Base-by-base conservation (phyloP, 345 rosid species). In the Populus pruinosa region DNA sequence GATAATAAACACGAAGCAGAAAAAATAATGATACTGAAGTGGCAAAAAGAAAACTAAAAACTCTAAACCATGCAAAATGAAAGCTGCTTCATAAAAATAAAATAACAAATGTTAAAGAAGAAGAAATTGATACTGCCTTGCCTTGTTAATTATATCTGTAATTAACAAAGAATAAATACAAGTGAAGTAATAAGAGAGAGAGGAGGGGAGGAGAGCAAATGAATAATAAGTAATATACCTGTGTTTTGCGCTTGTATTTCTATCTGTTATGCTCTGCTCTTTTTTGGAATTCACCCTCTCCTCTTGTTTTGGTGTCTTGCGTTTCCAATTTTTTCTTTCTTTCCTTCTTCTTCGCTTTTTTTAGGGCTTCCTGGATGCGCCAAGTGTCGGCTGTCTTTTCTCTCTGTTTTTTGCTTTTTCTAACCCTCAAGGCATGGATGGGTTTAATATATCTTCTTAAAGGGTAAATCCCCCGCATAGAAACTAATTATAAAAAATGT, bases 371-470 rank as follows among this genome's bases (percentile, higher is more conserved):
- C 41, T 38, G 53, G 73, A 53, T 35, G 75, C 73, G 90, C 86
- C 91, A 89, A 78, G 89, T 86, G 90, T 86, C 90, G 21, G 3
- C 23, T 72, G 70, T 71, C 79, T 18, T 43, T 66, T 20, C 63
- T 47, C 64, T 12, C 14, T 21, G 35, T 18, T 35, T 50, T 8
- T 38, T 16, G n/a, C 35, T 21, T 39, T 20, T 70, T 78, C 76
- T 38, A 13, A 63, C 76, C 82, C 84, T 89, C 12, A 76, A 84
- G 83, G 67, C 89, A 67, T 77, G 80, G n/a, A 16, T 25, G 17
- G 11, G 35, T 53, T 53, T 53, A 53, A 7, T 2, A 20, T 53
- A 6, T 18, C 6, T 50, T 18, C 59, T 53, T 53, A 20, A 20
- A 53, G 20, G 59, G 43, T 2, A 6, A 6, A 6, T 53, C 59